Base-by-base conservation (phyloP, 1,284 basidiomycete genomes). In the Cryptococcus sp. region DNA sequence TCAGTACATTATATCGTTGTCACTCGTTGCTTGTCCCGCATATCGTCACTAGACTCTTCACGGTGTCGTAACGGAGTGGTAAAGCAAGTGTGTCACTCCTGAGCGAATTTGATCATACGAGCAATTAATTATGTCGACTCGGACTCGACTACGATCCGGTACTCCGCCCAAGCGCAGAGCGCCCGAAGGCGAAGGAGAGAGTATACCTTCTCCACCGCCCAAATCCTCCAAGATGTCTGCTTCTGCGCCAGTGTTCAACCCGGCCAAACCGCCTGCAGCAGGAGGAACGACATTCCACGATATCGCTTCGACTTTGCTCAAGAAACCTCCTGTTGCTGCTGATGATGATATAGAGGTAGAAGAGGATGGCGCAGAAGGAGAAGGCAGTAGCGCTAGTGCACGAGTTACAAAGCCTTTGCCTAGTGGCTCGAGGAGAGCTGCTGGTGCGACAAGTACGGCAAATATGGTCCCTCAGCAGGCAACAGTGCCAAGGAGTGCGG, bases 401-500 rank as follows among this genome's bases (percentile, higher is more conserved):
- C 63, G 75, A 40, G 68, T 74, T 15, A 77, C 75, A 3, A 69
- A 68, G 26, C 75, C 74, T n/a, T 52, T 62, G 41, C 60, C 60
- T 37, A 48, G 44, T 7, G 41, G 48, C 22, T 47, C 29, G 19
- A 58, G 52, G 44, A 54, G 52, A 25, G 38, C 22, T 74, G 50
- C 69, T 49, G 53, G 69, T 53, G 39, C 59, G 26, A 64, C 55
- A 1, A 54, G 57, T 3, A 67, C 65, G 10, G 73, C 70, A 17
- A 73, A 75, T 55, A 67, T 77, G 53, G 74, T 75, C 6, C 77
- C 77, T 20, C 65, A 73, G 54, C 68, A 72, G 48, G 89, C 91
- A 1, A 86, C 88, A 51, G 87, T 91, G 17, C 83, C 89, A 8
- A 87, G 87, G 68, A 85, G 79, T 6, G 70, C 72, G 22, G 74